A percentile compares a stretch with the other conserved stretches of the same genome.
Conservation (phyloP, 2,329 filamentous ascomycete species). For the Cladosporium oxysporum region DNA sequence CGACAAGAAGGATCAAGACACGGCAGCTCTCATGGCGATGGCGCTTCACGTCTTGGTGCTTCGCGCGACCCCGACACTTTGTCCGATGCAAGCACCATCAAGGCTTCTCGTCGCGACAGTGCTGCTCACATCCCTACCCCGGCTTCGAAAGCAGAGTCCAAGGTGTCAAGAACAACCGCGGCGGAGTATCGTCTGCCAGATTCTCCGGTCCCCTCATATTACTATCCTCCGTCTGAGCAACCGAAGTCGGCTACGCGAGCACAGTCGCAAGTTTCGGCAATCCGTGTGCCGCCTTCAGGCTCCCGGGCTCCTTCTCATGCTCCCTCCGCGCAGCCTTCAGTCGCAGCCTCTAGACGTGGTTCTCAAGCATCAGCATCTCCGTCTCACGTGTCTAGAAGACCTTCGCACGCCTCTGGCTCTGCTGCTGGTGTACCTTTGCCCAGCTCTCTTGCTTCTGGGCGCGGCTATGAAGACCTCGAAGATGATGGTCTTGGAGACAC, state of each 20-base stretch:
- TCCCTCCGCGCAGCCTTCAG: conserved; percentile 21
- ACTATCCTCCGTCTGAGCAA: conserved; percentile 9
- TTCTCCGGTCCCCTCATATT: conserved; percentile 9
- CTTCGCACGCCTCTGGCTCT: conserved; percentile 9
- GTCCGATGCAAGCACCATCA: conserved; percentile 35
- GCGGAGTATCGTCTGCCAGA: conserved; percentile 17
- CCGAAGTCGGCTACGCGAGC: conserved; percentile 9
- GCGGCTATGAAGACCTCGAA: conserved; percentile 24
- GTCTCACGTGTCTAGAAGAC: background rate
- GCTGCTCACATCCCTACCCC: conserved; percentile 31
- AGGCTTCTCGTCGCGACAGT: conserved; percentile 29
- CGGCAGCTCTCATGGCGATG: background rate
- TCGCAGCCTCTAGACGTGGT: background rate
- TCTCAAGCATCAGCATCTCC: conserved; percentile 5
- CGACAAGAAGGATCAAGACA: background rate
- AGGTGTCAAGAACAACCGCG: background rate
- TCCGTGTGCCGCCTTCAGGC: conserved; percentile 22
- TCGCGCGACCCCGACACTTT: conserved; percentile 25
- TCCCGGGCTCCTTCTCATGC: conserved; percentile 23
- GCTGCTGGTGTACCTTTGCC: conserved; percentile 20
- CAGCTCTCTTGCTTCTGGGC: conserved; percentile 26
- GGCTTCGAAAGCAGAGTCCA: conserved; percentile 23
- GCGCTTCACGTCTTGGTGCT: conserved; percentile 23
- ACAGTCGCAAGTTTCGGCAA: conserved; percentile 23
- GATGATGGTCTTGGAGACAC: conserved; percentile 44